Base-by-base conservation (phyloP, 139 green algal genomes). In the Desmodesmus armatus region DNA sequence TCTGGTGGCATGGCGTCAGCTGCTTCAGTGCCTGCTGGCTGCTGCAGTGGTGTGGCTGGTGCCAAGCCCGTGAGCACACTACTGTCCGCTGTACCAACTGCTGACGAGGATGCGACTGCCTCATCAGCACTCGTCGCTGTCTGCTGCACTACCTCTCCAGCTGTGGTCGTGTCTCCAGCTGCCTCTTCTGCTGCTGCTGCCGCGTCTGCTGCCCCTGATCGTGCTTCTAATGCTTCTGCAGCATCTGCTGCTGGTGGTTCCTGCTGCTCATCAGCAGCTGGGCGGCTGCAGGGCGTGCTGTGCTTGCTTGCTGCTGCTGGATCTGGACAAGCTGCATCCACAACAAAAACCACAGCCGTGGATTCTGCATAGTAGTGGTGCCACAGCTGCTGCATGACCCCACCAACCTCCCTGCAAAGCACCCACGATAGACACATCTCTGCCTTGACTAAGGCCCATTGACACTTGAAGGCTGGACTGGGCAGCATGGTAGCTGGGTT, bases 341-440 rank as follows among this genome's bases (percentile, higher is more conserved):
- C 49, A 17, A 85, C 65, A 69, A 87, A 90, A 31, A 87, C 5
- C 29, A 84, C 75, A 47, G 85, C 80, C 31, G 19, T 11, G 11
- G 71, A 69, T 29, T 87, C 81, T 2, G 27, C 13, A 23, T 67
- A 87, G 75, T 83, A 90, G 33, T 82, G 47, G 15, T 79, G 74
- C 86, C 86, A 90, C 37, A 90, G 35, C 17, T 65, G 49, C 25
- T 35, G 41, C 86, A 90, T 90, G 37, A 78, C 49, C 23, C 86
- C 86, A 41, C 86, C 86, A 49, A 90, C 80, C 69, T 90, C 86
- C 74, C 86, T 89, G 78, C 44, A 51, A 3, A 70, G 4, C 11
- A 41, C 11, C 13, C 9, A 69, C 60, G 27, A 5, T 29, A 9
- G 17, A 69, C 60, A 69, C 5, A 29, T 9, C 17, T 69, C 25